Percentiles rank a stretch among this genome's conserved stretches.
Evolutionary conservation across 2,329 filamentous ascomycete genomes (phyloP).

Genomic region (Phoma sp.): DNA sequence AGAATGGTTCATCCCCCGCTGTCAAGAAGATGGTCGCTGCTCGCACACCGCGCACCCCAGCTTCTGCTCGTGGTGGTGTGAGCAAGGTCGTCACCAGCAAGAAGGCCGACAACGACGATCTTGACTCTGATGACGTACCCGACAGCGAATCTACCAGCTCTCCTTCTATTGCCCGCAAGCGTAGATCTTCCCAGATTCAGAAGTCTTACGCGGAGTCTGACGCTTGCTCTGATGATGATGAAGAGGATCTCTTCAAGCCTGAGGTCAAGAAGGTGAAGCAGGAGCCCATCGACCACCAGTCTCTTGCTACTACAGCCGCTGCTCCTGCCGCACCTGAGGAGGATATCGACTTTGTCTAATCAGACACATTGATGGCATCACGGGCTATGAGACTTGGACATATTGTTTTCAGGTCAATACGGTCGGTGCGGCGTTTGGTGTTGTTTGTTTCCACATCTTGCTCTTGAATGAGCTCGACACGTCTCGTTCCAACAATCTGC

Average conservation of each 20-base stretch:
- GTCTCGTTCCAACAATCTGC: too few species aligned
- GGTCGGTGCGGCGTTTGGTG: too few species aligned
- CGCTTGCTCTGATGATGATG: not conserved
- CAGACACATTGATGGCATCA: too few species aligned
- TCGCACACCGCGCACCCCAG: not conserved
- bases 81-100: not conserved
- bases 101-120: not conserved
- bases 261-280: conserved; percentile 5
- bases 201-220: conserved; percentile 1
- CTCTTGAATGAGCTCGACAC: too few species aligned
- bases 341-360: not conserved
- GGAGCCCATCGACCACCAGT: not conserved
- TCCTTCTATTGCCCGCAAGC: not conserved
- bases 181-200: not conserved
- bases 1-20: not conserved
- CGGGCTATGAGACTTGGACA: too few species aligned
- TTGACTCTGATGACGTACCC: not conserved
- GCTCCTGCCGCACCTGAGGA: not conserved
- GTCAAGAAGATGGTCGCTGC: not conserved
- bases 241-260: conserved; percentile 1
- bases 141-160: not conserved
- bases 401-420: too few species aligned
- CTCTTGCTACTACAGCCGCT: too few species aligned
- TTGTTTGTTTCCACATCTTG: too few species aligned
- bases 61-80: not conserved